Base-by-base conservation (phyloP, 148 eudicot genomes). In the Beta vulgaris region DNA sequence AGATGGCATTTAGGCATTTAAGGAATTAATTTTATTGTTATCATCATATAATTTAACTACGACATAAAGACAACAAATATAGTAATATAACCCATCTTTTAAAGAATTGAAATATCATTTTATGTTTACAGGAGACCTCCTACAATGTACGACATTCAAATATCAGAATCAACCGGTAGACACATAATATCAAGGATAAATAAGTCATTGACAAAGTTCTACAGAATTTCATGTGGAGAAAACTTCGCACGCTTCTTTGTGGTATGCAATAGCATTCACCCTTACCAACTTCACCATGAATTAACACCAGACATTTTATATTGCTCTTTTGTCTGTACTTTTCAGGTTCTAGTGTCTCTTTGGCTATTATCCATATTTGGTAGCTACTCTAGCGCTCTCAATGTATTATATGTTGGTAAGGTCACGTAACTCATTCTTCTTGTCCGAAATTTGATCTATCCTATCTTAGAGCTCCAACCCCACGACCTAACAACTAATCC, bases 321-420 rank as follows among this genome's bases (percentile, higher is more conserved):
- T 59, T 64, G 36, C 49, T 74, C 39, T 62, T 75, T 69, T 60
- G 49, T 75, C 5, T 16, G 54, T 53, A 37, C 55, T 44, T 75
- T 68, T 49, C 83, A 90, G 95, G 83, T 78, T 1, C 69, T 90
- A 0, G 86, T 74, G 2, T 58, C 79, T 36, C 83, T 90, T 8
- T 90, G 92, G 95, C 28, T 84, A 4, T 67, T 88, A 53, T 85
- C 95, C 28, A 85, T 85, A 68, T 62, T 84, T 6, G 92, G 90
- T 23, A 87, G 85, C 77, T 85, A 84, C 77, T 85, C 87, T 19
- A 87, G 86, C 59, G 86, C 95, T 57, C 79, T 90, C 8, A 90
- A 88, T 76, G 75, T 87, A 49, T 44, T 87, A 39, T 90, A 86
- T 57, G 64, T 79, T 19, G 89, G 95, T 88, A 81, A 74, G 82